Base-by-base conservation (phyloP, 1,139 yeast genomes). In the Arxiozyma slooffiae region DNA sequence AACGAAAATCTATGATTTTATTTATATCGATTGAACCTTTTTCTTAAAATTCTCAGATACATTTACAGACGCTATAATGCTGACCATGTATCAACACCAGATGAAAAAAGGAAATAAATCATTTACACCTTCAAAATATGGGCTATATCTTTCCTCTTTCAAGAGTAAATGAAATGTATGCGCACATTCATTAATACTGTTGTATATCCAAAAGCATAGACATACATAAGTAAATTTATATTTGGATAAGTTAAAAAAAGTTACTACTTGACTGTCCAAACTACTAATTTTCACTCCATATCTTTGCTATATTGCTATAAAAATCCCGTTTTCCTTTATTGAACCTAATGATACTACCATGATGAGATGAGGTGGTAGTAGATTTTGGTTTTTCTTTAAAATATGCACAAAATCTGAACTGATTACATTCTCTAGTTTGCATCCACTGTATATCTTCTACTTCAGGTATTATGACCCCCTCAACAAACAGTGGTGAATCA, bases 391-490 rank as follows among this genome's bases (percentile, higher is more conserved):
- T 39, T 7, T 45, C 45, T 22, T 54, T 53, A 9, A 54, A 49
- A 14, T 53, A 54, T 3, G 66, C 67, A 53, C 70, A 67, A 49
- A 62, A 66, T 34, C 61, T 56, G 52, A 61, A 66, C 16, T 57
- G 58, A 6, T 53, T 47, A 50, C 69, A 67, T 48, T 64, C 67
- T 6, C 54, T 53, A 7, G 58, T 54, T 49, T 64, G 65, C 42
- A 57, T 34, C 68, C 68, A 67, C n/a, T 60, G 60, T 16, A 50
- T 46, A 6, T 50, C 45, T 1, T 48, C 44, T 17, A 53, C 51
- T 23, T 53, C 53, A 0, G 57, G 57, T 5, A 49, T 41, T 16
- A 54, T 47, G 11, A 49, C 18, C 2, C 50, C 53, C n/a, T 55
- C 60, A 26, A 68, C 61, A 1, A 46, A 44, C n/a, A 68, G 38